These are phyloP conservation scores for Pythium grandisporangium DNA, from an alignment of 352 stramenopile genomes.

Conservation along the genomic window DNA sequence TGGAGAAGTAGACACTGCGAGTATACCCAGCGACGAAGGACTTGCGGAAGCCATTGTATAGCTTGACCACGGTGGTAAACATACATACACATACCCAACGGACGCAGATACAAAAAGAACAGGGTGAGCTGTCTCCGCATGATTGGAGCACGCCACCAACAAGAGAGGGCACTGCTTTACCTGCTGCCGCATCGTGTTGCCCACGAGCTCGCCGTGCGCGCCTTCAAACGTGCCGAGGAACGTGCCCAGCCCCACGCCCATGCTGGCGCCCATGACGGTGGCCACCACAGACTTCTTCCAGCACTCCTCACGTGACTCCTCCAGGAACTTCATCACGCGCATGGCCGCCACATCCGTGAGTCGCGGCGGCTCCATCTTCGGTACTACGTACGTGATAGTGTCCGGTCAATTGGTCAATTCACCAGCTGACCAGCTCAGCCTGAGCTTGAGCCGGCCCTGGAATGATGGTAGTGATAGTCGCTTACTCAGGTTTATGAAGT, in stretches of 20 bases:
- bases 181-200: conserved; percentile 81
- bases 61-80: conserved; percentile 34
- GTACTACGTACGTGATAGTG: too few relatives aligned
- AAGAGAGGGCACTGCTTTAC: conserved; percentile 8
- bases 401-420: too few relatives aligned
- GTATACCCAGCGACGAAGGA: conserved; percentile 66
- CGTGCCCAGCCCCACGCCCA: conserved; percentile 76
- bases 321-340: conserved; percentile 58
- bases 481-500: too few relatives aligned
- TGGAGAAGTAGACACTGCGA: conserved; percentile 83
- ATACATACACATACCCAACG: background rate
- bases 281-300: conserved; percentile 81
- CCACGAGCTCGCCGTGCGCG: conserved; percentile 76
- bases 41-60: conserved; percentile 81
- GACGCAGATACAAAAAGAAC: too few relatives aligned
- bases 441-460: too few relatives aligned
- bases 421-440: too few relatives aligned
- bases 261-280: conserved; percentile 49
- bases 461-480: too few relatives aligned
- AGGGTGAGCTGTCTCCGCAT: too few relatives aligned
- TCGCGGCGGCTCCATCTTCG: conserved; percentile 13
- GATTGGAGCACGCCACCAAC: too few relatives aligned
- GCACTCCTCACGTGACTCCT: conserved; percentile 76
- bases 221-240: conserved; percentile 86
- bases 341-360: conserved; percentile 25